phyloP scores from a whole-genome alignment of 805 yeast species.

The Ogataea paraovalis region DNA sequence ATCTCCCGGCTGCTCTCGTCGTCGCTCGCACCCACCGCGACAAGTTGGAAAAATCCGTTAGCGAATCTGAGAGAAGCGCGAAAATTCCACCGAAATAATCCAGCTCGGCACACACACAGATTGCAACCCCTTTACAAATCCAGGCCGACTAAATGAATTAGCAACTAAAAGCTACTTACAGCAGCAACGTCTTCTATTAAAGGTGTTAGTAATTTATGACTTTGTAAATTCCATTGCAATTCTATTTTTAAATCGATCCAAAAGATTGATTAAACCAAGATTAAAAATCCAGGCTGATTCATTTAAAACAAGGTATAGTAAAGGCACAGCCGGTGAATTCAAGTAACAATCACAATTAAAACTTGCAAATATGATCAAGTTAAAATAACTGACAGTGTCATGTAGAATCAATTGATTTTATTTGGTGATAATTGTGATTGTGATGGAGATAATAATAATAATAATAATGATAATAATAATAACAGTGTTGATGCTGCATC shows the following conservation, averaged over 20 bases:
- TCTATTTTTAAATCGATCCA: background rate
- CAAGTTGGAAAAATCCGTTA: slow-evolving; percentile 3
- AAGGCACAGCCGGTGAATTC: background rate
- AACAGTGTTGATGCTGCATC: background rate
- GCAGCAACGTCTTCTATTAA: slow-evolving; percentile 45
- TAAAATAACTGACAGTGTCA: too few species aligned
- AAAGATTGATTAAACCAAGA: background rate
- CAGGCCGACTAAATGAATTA: background rate
- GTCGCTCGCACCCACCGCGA: too few species aligned
- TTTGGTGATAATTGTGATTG: too few species aligned
- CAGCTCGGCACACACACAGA: background rate
- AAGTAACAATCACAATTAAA: too few species aligned
- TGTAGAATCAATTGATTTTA: too few species aligned
- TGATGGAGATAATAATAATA: too few species aligned
- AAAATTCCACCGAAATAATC: slow-evolving; percentile 8
- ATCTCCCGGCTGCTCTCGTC: too few species aligned
- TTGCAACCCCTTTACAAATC: background rate
- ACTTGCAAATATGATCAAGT: too few species aligned
- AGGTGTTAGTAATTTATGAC: slow-evolving; percentile 29
- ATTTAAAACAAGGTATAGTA: background rate
- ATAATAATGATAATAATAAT: too few species aligned
- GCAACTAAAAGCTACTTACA: slow-evolving; percentile 29
- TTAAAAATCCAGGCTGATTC: background rate
- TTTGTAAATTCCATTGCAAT: background rate
- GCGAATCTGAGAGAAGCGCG: slow-evolving; percentile 7